phyloP scores from a whole-genome alignment of 148 eudicot species.

The Cornus controversa region DNA sequence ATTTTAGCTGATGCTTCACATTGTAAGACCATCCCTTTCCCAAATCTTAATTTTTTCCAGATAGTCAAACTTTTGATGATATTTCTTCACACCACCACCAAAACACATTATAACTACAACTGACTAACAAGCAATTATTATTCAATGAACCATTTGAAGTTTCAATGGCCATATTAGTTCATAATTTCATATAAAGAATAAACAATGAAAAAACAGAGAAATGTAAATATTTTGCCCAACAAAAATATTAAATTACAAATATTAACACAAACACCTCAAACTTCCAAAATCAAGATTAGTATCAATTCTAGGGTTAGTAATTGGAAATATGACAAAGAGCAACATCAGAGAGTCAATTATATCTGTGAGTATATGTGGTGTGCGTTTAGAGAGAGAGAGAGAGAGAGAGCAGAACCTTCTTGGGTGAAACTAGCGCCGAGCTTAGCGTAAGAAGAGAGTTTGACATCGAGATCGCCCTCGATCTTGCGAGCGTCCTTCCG shows the following conservation, averaged over 20 bases:
- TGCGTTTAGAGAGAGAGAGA: neutral
- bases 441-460: conserved; percentile 89
- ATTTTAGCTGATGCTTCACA: neutral
- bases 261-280: neutral
- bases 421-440: conserved; percentile 74
- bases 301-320: neutral
- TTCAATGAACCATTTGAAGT: neutral
- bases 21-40: neutral
- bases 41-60: neutral
- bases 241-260: neutral
- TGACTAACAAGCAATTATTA: neutral
- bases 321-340: neutral
- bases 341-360: neutral
- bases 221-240: neutral
- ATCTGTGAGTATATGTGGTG: no score
- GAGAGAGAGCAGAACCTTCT: conserved; percentile 27
- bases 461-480: conserved; percentile 94
- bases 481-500: conserved; percentile 87
- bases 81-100: neutral
- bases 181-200: no score
- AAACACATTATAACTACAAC: neutral
- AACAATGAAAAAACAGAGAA: no score
- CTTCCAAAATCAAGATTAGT: neutral
- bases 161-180: no score
- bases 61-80: neutral